Base-by-base conservation (phyloP, 345 rosid genomes). In the Hypericum androsaemum region DNA sequence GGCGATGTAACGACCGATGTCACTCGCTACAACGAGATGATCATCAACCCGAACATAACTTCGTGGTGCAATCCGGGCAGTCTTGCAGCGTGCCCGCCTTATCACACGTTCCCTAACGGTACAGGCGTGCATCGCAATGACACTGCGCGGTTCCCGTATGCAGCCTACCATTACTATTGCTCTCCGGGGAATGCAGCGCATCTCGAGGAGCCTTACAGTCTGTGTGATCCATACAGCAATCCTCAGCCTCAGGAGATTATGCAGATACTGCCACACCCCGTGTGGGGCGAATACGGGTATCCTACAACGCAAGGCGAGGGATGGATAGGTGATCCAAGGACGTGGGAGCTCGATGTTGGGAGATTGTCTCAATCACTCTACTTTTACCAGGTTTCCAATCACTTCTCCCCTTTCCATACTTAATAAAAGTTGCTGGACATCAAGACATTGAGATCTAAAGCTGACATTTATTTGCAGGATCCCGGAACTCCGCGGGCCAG, bases 281-380 rank as follows among this genome's bases (percentile, higher is more conserved):
- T 63, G 10, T 63, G 67, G 67, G 67, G 67, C n/a, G 57, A 63
- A 5, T 63, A 63, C 28, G 67, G 67, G 39, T 63, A 63, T 57
- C 67, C 67, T 5, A 63, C 67, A 2, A 39, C 0, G 45, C 61
- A 63, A 46, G 67, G 67, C 45, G 52, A 63, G 37, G 67, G 62
- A 10, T 63, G 67, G 67, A 32, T 63, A 56, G 67, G 67, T 38
- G 62, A 56, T 56, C 62, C 67, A 10, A 63, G 57, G 50, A 57
- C 67, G 5, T 63, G 67, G 67, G 62, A 63, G 37, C 62, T 63
- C 43, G 67, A 63, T 51, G 67, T 63, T 50, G 67, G 67, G 16
- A 56, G 61, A 52, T 43, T 63, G 52, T 50, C 67, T 8, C 37
- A 63, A 43, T 63, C 62, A 37, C 67, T 63, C 4, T 63, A 63